phyloP scores from a whole-genome alignment of 2,329 filamentous ascomycete genomes.

The Bertia moriformis region DNA sequence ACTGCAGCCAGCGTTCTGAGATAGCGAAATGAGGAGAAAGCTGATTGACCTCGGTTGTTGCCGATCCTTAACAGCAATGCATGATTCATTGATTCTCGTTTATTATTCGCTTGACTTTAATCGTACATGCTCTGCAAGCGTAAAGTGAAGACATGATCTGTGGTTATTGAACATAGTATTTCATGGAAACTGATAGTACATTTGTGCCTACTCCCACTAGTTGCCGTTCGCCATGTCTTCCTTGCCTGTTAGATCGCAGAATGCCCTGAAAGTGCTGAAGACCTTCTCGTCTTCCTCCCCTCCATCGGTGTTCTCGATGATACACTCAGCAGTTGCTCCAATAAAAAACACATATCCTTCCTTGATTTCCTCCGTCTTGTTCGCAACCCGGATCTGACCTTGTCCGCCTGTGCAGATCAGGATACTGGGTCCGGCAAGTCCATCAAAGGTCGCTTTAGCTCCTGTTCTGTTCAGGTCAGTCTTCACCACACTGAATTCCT shows the following conservation, averaged over 20 bases:
- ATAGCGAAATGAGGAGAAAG: too few species aligned
- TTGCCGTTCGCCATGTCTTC: background rate
- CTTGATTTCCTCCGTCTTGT: slow-evolving; percentile 61
- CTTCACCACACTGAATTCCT: slow-evolving; percentile 84
- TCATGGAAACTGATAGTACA: too few species aligned
- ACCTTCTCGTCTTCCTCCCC: slow-evolving; percentile 39
- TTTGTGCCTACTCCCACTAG: too few species aligned
- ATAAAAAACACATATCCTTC: slow-evolving; percentile 71
- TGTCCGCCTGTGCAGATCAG: slow-evolving; percentile 75
- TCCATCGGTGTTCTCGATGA: slow-evolving; percentile 51
- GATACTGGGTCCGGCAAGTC: slow-evolving; percentile 77
- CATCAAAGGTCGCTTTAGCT: slow-evolving; percentile 77
- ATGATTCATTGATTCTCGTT: too few species aligned
- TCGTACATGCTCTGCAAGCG: too few species aligned
- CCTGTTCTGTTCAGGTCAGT: slow-evolving; percentile 57
- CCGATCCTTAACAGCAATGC: too few species aligned
- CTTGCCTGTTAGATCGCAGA: slow-evolving; percentile 45
- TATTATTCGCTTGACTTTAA: too few species aligned
- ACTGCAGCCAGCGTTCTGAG: too few species aligned
- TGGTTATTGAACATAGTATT: too few species aligned
- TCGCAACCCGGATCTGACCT: slow-evolving; percentile 73
- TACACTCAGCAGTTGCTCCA: slow-evolving; percentile 70
- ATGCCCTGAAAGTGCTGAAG: slow-evolving; percentile 83
- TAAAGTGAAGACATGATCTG: too few species aligned
- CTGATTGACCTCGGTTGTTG: too few species aligned